A percentile compares a stretch with the other conserved stretches of the same genome.
Conservation (phyloP, 1,284 basidiomycete genomes). For the Rhodotorula sp. region DNA sequence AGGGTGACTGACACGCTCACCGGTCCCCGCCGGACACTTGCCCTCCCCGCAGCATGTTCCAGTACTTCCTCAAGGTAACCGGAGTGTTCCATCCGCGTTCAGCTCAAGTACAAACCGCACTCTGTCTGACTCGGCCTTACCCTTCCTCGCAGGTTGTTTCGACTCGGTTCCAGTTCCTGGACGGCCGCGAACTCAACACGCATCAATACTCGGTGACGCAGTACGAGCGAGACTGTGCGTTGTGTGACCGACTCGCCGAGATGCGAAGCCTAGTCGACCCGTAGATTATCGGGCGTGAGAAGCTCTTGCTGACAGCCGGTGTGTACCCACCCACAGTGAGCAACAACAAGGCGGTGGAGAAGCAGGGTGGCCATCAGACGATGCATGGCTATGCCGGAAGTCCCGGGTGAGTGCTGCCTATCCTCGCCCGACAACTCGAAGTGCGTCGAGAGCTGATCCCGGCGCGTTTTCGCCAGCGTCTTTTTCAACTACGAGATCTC, state of each 20-base stretch:
- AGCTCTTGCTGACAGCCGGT: background rate
- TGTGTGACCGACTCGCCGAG: too few species aligned
- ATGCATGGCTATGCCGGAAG: slow-evolving; percentile 74
- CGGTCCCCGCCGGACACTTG: background rate
- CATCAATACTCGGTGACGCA: slow-evolving; percentile 80
- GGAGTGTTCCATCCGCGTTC: too few species aligned
- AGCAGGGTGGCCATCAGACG: slow-evolving; percentile 53
- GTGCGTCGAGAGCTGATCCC: too few species aligned
- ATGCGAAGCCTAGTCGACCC: too few species aligned
- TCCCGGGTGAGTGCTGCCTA: slow-evolving; percentile 45
- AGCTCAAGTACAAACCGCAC: too few species aligned
- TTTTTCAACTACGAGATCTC: slow-evolving; percentile 98
- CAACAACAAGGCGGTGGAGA: slow-evolving; percentile 36
- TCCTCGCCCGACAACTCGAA: background rate
- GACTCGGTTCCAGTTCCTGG: slow-evolving; percentile 80
- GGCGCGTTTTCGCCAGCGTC: slow-evolving; percentile 43
- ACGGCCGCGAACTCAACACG: slow-evolving; percentile 56
- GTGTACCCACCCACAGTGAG: slow-evolving; percentile 14
- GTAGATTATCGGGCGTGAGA: background rate
- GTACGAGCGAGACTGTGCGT: slow-evolving; percentile 82
- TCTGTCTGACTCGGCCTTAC: slow-evolving; percentile 12
- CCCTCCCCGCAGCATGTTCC: slow-evolving; percentile 41
- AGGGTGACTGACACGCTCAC: slow-evolving; percentile 6
- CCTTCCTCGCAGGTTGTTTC: slow-evolving; percentile 64
- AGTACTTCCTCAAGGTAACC: slow-evolving; percentile 78